Evolutionary conservation across 768 basidiomycete genomes (phyloP).

Genomic region (Antrodiella citrinella): DNA sequence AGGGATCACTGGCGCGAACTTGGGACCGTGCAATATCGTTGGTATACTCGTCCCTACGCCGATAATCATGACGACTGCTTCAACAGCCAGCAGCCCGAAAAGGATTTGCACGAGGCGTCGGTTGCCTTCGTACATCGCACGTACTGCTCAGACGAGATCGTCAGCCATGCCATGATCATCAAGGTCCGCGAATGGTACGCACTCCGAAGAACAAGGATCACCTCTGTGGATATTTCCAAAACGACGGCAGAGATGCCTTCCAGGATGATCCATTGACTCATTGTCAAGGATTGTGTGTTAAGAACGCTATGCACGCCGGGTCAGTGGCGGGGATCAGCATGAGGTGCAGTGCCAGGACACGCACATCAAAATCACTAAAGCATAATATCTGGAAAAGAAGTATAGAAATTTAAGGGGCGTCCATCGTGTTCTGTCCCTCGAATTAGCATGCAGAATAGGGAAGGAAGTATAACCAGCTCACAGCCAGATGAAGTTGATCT

Average conservation of each 20-base stretch:
- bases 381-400: neutral
- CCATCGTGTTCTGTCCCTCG: neutral
- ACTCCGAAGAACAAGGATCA: neutral
- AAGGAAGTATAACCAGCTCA: no score
- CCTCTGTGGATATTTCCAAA: neutral
- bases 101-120: neutral
- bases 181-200: neutral
- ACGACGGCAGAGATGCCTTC: neutral
- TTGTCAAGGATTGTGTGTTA: neutral
- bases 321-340: neutral
- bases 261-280: neutral
- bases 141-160: neutral
- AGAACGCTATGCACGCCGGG: neutral
- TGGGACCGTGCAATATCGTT: neutral
- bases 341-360: neutral
- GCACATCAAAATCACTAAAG: neutral
- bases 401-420: neutral
- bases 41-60: neutral
- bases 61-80: neutral
- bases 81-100: neutral
- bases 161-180: neutral
- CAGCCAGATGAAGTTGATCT: neutral
- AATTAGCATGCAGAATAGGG: no score
- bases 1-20: neutral
- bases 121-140: neutral